phyloP scores from a whole-genome alignment of 169 alveolate species.

The Cyclospora cayetanensis region DNA sequence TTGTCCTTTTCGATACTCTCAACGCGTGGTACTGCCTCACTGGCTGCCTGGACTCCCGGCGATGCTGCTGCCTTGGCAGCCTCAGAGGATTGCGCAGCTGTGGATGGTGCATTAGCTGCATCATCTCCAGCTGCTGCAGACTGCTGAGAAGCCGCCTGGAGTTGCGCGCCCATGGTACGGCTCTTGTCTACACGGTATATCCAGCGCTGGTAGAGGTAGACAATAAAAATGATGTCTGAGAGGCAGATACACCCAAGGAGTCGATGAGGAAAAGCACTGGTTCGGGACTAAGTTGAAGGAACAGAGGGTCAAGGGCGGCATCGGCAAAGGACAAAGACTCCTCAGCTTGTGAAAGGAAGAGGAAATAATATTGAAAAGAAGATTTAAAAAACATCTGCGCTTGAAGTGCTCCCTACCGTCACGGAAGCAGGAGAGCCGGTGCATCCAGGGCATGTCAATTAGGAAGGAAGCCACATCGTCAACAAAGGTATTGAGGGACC shows the following conservation, averaged over 20 bases:
- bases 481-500: conserved; percentile 97
- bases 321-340: neutral
- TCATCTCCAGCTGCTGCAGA: neutral
- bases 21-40: no score
- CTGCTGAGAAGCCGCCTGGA: neutral
- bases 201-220: conserved; percentile 93
- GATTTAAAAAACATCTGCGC: neutral
- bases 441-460: conserved; percentile 97
- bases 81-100: neutral
- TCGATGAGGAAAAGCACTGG: neutral
- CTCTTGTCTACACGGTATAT: conserved; percentile 77
- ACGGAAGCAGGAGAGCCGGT: conserved; percentile 92
- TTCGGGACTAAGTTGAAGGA: neutral
- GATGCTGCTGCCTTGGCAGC: neutral
- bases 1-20: no score
- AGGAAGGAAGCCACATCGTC: conserved; percentile 98
- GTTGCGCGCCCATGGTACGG: conserved; percentile 38
- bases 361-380: neutral
- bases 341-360: neutral
- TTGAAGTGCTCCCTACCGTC: conserved; percentile 81
- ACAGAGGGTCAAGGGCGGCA: neutral
- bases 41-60: no score
- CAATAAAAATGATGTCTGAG: conserved; percentile 89
- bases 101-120: neutral
- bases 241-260: neutral